A percentile compares a stretch with the other conserved stretches of the same genome.
phyloP scores from a whole-genome alignment of 495 filamentous ascomycete genomes.

The Pseudoneurospora amorphoporcata region DNA sequence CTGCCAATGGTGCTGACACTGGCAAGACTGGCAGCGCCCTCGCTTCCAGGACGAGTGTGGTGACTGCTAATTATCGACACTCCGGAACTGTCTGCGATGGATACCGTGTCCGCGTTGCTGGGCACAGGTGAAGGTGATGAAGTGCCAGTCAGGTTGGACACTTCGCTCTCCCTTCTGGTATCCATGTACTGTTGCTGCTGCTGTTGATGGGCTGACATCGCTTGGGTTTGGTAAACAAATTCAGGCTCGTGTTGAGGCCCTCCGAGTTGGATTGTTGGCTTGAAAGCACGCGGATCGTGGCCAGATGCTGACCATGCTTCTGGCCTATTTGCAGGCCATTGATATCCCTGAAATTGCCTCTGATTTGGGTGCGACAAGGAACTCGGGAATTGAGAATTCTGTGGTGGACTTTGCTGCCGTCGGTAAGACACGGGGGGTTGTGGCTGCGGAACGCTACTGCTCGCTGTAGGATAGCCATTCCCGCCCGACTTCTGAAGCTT shows the following conservation, averaged over 20 bases:
- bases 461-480: neutral
- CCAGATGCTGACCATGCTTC: neutral
- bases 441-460: neutral
- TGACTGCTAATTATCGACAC: neutral
- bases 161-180: neutral
- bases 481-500: neutral
- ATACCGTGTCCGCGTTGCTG: neutral
- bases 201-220: neutral
- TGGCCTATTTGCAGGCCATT: neutral
- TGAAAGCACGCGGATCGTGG: neutral
- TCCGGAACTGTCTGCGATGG: neutral
- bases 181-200: neutral
- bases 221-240: neutral
- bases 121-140: neutral
- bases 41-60: neutral
- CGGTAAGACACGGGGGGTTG: neutral
- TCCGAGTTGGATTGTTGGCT: neutral
- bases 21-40: neutral
- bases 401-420: neutral
- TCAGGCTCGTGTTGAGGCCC: neutral
- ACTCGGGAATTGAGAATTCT: neutral
- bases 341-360: neutral
- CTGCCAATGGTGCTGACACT: neutral
- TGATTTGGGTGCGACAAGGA: neutral
- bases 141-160: neutral